Base-by-base conservation (phyloP, 495 filamentous ascomycete genomes). In the Hypoxylon intermedium region DNA sequence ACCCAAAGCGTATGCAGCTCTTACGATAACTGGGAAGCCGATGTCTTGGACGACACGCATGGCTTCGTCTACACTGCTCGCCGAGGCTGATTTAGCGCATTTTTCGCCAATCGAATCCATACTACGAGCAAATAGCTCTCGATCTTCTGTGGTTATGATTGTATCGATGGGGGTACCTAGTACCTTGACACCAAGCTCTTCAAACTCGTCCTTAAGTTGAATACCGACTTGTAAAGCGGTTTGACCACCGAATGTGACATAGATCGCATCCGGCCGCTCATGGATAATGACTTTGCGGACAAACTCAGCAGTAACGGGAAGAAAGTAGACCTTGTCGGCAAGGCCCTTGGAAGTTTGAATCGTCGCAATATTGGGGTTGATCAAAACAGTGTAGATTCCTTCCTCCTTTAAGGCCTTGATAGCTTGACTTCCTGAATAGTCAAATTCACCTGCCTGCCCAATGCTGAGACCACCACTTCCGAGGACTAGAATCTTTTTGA, bases 91-190 rank as follows among this genome's bases (percentile, higher is more conserved):
- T 75, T 97, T 94, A 61, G 94, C 94, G 65, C 94, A 98, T 69
- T 97, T 97, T 79, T 97, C 94, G 36, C 90, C 89, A 71, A 98
- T 98, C 1, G 91, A 95, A 59, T 97, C 93, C 93, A 98, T 98
- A 76, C 91, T 95, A 26, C 92, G 89, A 52, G 94, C 94, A 65
- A 98, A 98, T 34, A 97, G 81, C 75, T 98, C 93, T 67, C 94
- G 89, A 69, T 98, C 94, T 74, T 98, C 94, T 2, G 94, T 98
- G 28, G 93, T 97, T 75, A 97, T 95, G 75, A 98, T 96, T 6
- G 94, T 97, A 46, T 97, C 89, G 60, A 98, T 97, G 12, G 93
- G 93, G 11, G 94, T 98, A 70, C 94, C 94, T 0, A 98, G 82
- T 49, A 98, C 94, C 76, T 90, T 86, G 55, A 98, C 93, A 33